Conservation (phyloP, 2,329 filamentous ascomycete genomes). For the Pleomassaria siparia region DNA sequence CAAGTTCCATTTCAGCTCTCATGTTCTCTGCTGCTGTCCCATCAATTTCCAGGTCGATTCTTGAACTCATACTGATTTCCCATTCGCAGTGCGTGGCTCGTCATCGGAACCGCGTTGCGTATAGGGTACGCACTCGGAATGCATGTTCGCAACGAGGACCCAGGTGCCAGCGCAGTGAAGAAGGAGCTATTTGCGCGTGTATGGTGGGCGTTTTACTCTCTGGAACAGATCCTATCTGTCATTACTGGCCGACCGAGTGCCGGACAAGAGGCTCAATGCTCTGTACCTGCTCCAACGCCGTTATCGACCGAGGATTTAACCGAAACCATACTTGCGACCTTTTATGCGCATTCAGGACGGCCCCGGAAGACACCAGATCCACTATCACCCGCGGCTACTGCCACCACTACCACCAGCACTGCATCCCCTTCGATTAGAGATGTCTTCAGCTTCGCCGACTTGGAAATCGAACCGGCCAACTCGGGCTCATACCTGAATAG, state of each 20-base stretch:
- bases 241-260: slow-evolving; percentile 43
- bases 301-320: slow-evolving; percentile 27
- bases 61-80: not conserved
- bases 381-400: not conserved
- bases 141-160: slow-evolving; percentile 39
- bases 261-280: slow-evolving; percentile 30
- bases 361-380: not conserved
- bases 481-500: slow-evolving; percentile 22
- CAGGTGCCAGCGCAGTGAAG: slow-evolving; percentile 19
- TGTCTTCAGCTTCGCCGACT: not conserved
- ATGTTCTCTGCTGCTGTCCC: too few relatives aligned
- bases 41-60: too few relatives aligned
- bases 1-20: not conserved
- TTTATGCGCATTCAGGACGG: slow-evolving; percentile 3
- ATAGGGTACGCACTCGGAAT: slow-evolving; percentile 40
- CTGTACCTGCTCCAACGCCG: slow-evolving; percentile 35
- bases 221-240: slow-evolving; percentile 39
- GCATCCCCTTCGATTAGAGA: slow-evolving; percentile 1
- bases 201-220: slow-evolving; percentile 45
- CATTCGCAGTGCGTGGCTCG: slow-evolving; percentile 37
- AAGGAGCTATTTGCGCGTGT: slow-evolving; percentile 40
- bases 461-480: slow-evolving; percentile 15
- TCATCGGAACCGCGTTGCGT: slow-evolving; percentile 39
- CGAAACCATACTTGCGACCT: slow-evolving; percentile 18
- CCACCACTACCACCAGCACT: too few relatives aligned